Evolutionary conservation across 1,139 yeast species (phyloP), one percentile per base, ranked within the genome.

Genomic region (Yamadazyma dushanensis): DNA sequence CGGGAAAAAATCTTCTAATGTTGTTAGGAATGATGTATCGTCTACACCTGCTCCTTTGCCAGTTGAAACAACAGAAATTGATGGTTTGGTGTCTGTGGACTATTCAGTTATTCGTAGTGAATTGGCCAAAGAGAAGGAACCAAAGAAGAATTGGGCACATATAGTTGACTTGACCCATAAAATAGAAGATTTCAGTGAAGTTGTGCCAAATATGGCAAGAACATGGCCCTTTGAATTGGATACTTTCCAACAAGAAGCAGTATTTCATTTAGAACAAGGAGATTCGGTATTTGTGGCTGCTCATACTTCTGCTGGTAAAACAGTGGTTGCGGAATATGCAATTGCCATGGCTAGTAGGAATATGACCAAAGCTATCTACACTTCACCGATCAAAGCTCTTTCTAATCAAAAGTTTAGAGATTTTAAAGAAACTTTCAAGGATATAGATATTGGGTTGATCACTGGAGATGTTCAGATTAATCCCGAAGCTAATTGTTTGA

Each of bases 211-310:
- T 43, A 90, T 90, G 70, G 98, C 98, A 1, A 73, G 96, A 37
- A 80, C 76, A 25, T 94, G 92, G 83, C 97, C 98, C 0, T 92
- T 92, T 53, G 90, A 85, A 47, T 71, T 92, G 40, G 99, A 92
- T 66, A 86, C 89, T 21, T 92, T 92, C 64, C 99, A 92, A 61
- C 90, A 94, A 56, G 97, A 94, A 54, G 97, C 99, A 0, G 88
- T 92, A 1, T 92, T 89, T 46, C 97, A 92, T 63, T 73, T 92
- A 46, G 99, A 92, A 55, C 95, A 90, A 57, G 96, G 96, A 32
- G 98, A 92, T 56, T 89, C 97, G 1, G 99, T 92, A 2, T 87
- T 92, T 59, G 97, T 92, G 3, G 97, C 98, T 5, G 99, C 99
- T 0, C 99, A 92, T 57, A 87, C 96, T 0, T 87, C 95, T 5